Evolutionary conservation across 129 eudicot genomes (phyloP).

Genomic region (Artemisia argyi): DNA sequence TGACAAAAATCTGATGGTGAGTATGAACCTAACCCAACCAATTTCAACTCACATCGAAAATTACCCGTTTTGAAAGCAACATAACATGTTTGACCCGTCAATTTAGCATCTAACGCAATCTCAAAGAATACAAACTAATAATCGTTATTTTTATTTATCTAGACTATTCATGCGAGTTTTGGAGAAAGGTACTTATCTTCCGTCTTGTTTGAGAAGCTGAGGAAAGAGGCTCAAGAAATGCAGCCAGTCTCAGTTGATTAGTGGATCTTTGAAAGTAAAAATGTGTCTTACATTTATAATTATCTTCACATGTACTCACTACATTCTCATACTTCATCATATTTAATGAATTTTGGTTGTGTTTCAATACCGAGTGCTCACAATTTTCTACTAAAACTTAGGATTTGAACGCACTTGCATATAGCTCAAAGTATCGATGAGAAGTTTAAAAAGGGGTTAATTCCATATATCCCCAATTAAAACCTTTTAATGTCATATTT

Average conservation of each 20-base stretch:
- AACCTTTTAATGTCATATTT: too few species aligned
- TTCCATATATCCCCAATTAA: too few species aligned
- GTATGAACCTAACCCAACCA: too few species aligned
- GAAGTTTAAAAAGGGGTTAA: too few species aligned
- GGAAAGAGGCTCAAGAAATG: slow-evolving; percentile 89
- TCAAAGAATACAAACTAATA: neutral
- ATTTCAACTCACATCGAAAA: too few species aligned
- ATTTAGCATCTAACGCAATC: neutral
- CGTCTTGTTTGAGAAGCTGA: slow-evolving; percentile 72
- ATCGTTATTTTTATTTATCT: neutral
- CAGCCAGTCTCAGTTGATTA: slow-evolving; percentile 94
- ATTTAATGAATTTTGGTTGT: neutral
- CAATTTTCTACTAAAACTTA: neutral
- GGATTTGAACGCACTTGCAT: neutral
- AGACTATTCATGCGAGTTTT: slow-evolving; percentile 91
- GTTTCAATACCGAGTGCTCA: neutral
- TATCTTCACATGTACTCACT: neutral
- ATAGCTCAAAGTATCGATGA: too few species aligned
- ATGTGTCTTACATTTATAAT: neutral
- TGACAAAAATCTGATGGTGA: too few species aligned
- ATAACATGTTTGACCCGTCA: too few species aligned
- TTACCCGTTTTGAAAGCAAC: too few species aligned
- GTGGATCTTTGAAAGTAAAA: neutral
- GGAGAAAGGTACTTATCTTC: slow-evolving; percentile 92
- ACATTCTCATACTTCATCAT: slow-evolving; percentile 8